Evolutionary conservation across 441 rosid genomes (phyloP).

Genomic region (Croton setiger): DNA sequence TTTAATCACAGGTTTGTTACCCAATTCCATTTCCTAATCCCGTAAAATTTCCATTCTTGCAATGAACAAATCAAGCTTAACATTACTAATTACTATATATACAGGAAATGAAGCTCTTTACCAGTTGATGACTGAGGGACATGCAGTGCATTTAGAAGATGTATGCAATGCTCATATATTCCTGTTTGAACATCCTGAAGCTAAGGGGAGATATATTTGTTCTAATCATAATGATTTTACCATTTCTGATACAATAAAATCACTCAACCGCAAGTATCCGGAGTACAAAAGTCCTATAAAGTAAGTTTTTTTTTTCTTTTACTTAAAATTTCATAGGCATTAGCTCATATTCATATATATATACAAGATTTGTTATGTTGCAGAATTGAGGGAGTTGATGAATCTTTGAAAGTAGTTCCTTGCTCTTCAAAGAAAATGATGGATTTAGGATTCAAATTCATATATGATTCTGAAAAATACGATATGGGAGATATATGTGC

Average conservation of each 20-base stretch:
- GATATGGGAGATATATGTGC: constrained; percentile 65
- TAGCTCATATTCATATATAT: too few relatives aligned
- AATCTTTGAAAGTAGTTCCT: too few relatives aligned
- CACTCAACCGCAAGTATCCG: constrained; percentile 55
- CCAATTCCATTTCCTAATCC: too few relatives aligned
- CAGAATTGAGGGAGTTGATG: too few relatives aligned
- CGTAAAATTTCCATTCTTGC: too few relatives aligned
- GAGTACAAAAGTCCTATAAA: constrained; percentile 54
- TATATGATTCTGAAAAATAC: too few relatives aligned
- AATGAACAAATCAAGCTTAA: too few relatives aligned
- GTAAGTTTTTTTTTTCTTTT: constrained; percentile 9
- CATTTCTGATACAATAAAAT: constrained; percentile 45
- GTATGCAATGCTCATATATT: constrained; percentile 70
- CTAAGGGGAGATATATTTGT: constrained; percentile 81
- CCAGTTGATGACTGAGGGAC: constrained; percentile 65
- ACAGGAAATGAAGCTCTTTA: constrained; percentile 84
- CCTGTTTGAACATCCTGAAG: constrained; percentile 57
- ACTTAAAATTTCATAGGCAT: too few relatives aligned
- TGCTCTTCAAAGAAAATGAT: constrained; percentile 65
- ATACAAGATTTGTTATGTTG: too few relatives aligned
- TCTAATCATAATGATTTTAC: constrained; percentile 59
- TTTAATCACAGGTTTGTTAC: too few relatives aligned
- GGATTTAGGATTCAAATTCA: constrained; percentile 70
- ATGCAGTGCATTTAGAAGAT: constrained; percentile 82
- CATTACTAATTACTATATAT: too few relatives aligned